Evolutionary conservation across 352 stramenopile species (phyloP), one percentile per base, ranked within the genome.

Genomic region (Thraustochytrium sp.): DNA sequence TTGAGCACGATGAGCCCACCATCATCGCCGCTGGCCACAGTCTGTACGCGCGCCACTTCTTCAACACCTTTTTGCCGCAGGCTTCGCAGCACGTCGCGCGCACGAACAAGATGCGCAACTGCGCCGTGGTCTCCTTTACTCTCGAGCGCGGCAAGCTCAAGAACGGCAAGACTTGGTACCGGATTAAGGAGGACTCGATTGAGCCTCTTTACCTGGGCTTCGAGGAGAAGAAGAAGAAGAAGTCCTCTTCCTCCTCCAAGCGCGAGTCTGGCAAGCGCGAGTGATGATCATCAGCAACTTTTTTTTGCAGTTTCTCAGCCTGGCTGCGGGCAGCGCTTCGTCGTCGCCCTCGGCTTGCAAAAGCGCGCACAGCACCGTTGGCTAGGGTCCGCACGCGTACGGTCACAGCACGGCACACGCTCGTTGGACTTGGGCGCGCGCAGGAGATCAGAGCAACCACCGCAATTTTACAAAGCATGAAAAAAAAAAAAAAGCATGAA

Each of bases 21-120:
- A 65, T 94, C 21, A 87, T 95, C 13, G 90, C 93, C 8, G 93
- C 92, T 55, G 92, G 92, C 38, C 92, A 95, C 86, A 95, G 91
- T 82, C 86, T 93, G 49, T 95, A 92, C 91, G 93, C 94, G 64
- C 89, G 89, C 0, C 90, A 90, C 13, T 95, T 95, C 72, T 94
- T 90, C 77, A 89, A 89, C 16, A 90, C 92, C 75, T 95, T 92
- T 62, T 89, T 95, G 36, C 89, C 90, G 11, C n/a, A 29, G 2
- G 62, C 87, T 26, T 76, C 37, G 8, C 23, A 51, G 31, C 82
- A 87, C 55, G 49, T 51, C 13, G 86, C 87, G 46, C 93, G 92
- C 76, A 87, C 46, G 31, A 82, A 84, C 31, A 95, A 95, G 65
- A 87, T 95, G 59, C 82, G 73, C 42, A 95, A 95, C 84, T 94